Evolutionary conservation across 1,139 yeast species (phyloP).

Genomic region (Pichia sp.): DNA sequence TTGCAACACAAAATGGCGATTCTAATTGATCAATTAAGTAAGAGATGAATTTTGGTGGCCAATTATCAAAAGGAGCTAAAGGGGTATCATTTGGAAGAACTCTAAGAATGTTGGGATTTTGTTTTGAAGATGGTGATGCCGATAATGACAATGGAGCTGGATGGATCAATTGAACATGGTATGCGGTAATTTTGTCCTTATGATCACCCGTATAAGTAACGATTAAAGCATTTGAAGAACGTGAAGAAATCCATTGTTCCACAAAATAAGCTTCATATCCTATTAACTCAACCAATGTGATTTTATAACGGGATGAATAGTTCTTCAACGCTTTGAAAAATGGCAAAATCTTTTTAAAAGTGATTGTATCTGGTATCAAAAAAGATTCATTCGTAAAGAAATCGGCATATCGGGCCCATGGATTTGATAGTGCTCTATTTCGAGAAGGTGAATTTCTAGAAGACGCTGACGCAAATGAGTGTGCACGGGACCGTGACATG

Average conservation of each 20-base stretch:
- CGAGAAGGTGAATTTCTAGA: neutral
- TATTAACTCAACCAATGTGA: slow-evolving; percentile 38
- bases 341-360: slow-evolving; percentile 10
- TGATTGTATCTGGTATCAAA: slow-evolving; percentile 14
- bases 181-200: slow-evolving; percentile 53
- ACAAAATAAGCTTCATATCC: slow-evolving; percentile 89
- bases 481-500: neutral
- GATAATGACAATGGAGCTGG: neutral
- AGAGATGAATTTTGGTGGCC: slow-evolving; percentile 54
- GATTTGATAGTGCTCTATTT: slow-evolving; percentile 7
- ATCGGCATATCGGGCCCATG: slow-evolving; percentile 9
- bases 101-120: neutral
- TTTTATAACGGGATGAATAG: slow-evolving; percentile 6
- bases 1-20: slow-evolving; percentile 53
- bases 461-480: neutral
- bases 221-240: slow-evolving; percentile 61
- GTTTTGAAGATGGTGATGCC: slow-evolving; percentile 1
- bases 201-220: slow-evolving; percentile 81
- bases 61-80: slow-evolving; percentile 36
- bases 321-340: slow-evolving; percentile 5
- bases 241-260: slow-evolving; percentile 85
- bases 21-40: slow-evolving; percentile 62
- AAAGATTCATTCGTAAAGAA: slow-evolving; percentile 12
- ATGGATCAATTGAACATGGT: slow-evolving; percentile 35
- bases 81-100: slow-evolving; percentile 38